Conservation (phyloP, 2,329 filamentous ascomycete genomes). For the Onygena corvina region DNA sequence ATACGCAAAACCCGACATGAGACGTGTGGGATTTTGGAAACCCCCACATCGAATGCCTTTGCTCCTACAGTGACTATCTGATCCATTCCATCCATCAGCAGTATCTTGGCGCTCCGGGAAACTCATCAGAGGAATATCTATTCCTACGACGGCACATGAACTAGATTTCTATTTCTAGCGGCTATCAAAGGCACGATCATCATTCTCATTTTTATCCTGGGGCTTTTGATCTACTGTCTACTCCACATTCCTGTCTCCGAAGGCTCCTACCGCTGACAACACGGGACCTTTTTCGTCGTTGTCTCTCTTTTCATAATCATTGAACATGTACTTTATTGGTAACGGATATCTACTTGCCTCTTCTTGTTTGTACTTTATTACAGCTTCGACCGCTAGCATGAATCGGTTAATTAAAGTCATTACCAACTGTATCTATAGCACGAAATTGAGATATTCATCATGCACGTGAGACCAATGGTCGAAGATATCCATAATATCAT, state of each 20-base stretch:
- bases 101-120: too few relatives aligned
- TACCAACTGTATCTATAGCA: background rate
- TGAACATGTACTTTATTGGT: slow-evolving; percentile 5
- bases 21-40: background rate
- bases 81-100: too few relatives aligned
- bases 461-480: too few relatives aligned
- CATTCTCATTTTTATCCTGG: background rate
- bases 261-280: background rate
- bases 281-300: background rate
- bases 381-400: background rate
- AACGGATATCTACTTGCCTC: background rate
- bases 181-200: background rate
- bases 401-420: background rate
- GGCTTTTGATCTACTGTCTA: background rate
- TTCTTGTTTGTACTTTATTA: background rate
- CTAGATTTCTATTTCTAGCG: too few relatives aligned
- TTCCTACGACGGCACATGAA: background rate
- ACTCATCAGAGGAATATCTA: too few relatives aligned
- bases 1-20: background rate
- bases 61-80: background rate
- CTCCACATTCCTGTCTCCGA: background rate
- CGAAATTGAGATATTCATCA: too few relatives aligned
- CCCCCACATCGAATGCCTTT: background rate
- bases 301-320: background rate
- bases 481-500: too few relatives aligned